Percentiles rank a stretch among this genome's conserved stretches.
Conservation (phyloP, 1,284 basidiomycete genomes). For the Ustilago vetiveriae region DNA sequence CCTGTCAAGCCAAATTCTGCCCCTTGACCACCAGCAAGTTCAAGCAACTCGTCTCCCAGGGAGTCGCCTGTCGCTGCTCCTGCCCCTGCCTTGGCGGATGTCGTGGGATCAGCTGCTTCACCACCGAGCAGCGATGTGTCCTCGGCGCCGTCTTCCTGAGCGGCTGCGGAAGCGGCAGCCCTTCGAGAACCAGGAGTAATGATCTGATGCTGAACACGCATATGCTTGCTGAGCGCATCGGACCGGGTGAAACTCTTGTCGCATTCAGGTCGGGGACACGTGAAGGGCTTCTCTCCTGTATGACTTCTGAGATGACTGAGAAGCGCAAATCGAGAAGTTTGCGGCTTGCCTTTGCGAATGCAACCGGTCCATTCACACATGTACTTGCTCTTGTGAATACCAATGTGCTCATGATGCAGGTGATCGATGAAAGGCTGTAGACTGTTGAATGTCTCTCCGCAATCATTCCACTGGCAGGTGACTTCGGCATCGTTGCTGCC, state of each 20-base stretch:
- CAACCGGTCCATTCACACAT: slow-evolving; percentile 89
- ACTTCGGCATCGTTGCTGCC: slow-evolving; percentile 44
- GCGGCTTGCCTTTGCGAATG: slow-evolving; percentile 78
- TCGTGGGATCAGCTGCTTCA: slow-evolving; percentile 13
- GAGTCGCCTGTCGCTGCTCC: slow-evolving; percentile 20
- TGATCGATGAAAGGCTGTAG: slow-evolving; percentile 79
- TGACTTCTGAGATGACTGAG: slow-evolving; percentile 82
- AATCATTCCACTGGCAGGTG: slow-evolving; percentile 79
- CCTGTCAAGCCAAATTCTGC: slow-evolving; percentile 11
- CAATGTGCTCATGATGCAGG: slow-evolving; percentile 79
- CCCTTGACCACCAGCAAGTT: slow-evolving; percentile 44
- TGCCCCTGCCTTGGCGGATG: slow-evolving; percentile 8
- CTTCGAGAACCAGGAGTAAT: slow-evolving; percentile 44
- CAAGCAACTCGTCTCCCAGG: slow-evolving; percentile 53
- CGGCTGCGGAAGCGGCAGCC: slow-evolving; percentile 21
- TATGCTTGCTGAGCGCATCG: slow-evolving; percentile 88
- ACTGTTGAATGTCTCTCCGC: slow-evolving; percentile 76
- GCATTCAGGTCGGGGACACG: slow-evolving; percentile 84
- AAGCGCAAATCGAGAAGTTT: slow-evolving; percentile 86
- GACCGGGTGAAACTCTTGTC: slow-evolving; percentile 92
- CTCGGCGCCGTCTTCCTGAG: slow-evolving; percentile 25
- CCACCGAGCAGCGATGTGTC: slow-evolving; percentile 23
- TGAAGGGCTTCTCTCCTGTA: slow-evolving; percentile 90
- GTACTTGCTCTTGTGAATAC: slow-evolving; percentile 84
- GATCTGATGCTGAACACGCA: slow-evolving; percentile 80